Evolutionary conservation across 2,329 filamentous ascomycete genomes (phyloP).

Genomic region (Exophiala spinifera): DNA sequence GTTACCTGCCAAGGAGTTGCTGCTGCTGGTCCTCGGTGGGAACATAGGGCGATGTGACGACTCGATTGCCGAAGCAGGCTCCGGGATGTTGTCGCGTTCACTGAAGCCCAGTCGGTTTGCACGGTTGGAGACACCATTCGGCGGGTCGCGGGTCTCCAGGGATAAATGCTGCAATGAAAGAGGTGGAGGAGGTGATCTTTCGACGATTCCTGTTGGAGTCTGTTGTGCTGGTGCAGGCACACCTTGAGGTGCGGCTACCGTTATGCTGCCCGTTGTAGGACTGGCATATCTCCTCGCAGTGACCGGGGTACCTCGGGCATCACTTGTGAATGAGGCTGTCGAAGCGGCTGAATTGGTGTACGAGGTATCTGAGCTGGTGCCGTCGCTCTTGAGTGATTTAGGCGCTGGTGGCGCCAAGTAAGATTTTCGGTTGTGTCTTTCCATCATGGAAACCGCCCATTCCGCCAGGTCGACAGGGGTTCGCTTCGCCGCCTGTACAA

Average conservation of each 20-base stretch:
- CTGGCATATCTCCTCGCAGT: slow-evolving; percentile 45
- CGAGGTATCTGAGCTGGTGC: slow-evolving; percentile 32
- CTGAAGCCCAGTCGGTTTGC: slow-evolving; percentile 22
- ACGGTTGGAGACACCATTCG: slow-evolving; percentile 30
- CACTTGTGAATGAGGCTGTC: slow-evolving; percentile 39
- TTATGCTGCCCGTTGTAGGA: slow-evolving; percentile 70
- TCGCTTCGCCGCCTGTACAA: slow-evolving; percentile 92
- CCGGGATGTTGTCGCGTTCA: slow-evolving; percentile 30
- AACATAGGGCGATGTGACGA: slow-evolving; percentile 38
- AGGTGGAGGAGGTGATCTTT: slow-evolving; percentile 35
- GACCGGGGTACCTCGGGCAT: slow-evolving; percentile 26
- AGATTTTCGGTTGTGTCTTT: slow-evolving; percentile 91
- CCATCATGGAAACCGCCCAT: slow-evolving; percentile 93
- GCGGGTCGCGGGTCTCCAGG: slow-evolving; percentile 39
- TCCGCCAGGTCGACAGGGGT: slow-evolving; percentile 91
- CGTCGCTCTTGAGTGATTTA: slow-evolving; percentile 66
- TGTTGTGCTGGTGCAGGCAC: slow-evolving; percentile 26
- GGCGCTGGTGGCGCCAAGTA: slow-evolving; percentile 81
- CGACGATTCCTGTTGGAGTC: slow-evolving; percentile 28
- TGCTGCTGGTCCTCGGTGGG: slow-evolving; percentile 39
- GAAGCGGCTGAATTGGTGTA: slow-evolving; percentile 28
- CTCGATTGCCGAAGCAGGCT: slow-evolving; percentile 40
- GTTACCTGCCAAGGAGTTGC: slow-evolving; percentile 14
- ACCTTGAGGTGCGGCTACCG: slow-evolving; percentile 49
- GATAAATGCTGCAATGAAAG: slow-evolving; percentile 46